Conservation (phyloP, 805 yeast species). For the Yamadazyma nakazawae region DNA sequence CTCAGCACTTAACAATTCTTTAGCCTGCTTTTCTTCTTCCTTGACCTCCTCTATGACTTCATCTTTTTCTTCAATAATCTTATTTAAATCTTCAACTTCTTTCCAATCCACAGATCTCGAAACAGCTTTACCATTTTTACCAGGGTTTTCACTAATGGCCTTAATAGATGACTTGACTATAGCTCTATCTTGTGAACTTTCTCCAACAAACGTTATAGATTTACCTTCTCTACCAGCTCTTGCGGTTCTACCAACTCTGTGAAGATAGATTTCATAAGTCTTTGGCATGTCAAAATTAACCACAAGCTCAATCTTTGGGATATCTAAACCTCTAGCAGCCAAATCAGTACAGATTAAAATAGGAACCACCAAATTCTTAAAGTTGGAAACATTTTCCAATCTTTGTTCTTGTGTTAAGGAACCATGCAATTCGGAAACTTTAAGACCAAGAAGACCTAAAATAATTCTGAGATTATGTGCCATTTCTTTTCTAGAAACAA, state of each 20-base stretch:
- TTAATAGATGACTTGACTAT: constrained; percentile 90
- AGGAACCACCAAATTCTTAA: constrained; percentile 80
- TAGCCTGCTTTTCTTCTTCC: constrained; percentile 84
- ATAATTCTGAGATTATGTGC: constrained; percentile 84
- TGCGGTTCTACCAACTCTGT: constrained; percentile 99
- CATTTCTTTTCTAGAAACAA: constrained; percentile 85
- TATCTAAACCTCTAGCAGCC: constrained; percentile 99
- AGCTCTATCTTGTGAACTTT: constrained; percentile 76
- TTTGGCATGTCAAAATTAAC: constrained; percentile 96
- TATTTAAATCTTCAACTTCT: constrained; percentile 67
- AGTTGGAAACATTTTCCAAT: constrained; percentile 74
- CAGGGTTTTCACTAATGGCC: constrained; percentile 42
- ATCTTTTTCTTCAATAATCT: constrained; percentile 56
- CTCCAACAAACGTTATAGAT: constrained; percentile 93
- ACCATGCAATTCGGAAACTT: constrained; percentile 80
- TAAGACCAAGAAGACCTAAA: constrained; percentile 70
- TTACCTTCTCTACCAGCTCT: constrained; percentile 98
- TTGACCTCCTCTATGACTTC: constrained; percentile 70
- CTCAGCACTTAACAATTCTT: constrained; percentile 84
- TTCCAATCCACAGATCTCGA: constrained; percentile 92
- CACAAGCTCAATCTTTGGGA: constrained; percentile 94
- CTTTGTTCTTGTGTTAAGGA: constrained; percentile 91
- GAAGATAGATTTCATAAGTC: constrained; percentile 84
- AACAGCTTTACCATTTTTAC: constrained; percentile 58
- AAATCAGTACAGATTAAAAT: constrained; percentile 93